These are phyloP conservation scores for Conoideocrella luteorostrata DNA, from an alignment of 2,329 filamentous ascomycete species.

Conservation along the genomic window DNA sequence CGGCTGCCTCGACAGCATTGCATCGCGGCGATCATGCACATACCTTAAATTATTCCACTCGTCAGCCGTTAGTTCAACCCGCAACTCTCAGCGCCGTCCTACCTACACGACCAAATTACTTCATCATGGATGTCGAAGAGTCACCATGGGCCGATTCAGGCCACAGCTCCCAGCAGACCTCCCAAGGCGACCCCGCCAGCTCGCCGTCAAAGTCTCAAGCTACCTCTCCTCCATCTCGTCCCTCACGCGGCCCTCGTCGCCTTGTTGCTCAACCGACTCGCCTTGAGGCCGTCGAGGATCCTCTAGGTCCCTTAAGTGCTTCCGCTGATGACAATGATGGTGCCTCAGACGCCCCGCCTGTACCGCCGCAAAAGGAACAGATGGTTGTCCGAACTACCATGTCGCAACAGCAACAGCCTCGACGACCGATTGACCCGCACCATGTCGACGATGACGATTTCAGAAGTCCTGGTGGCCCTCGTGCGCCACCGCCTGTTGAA, in stretches of 20 bases:
- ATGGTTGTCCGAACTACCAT: slow-evolving; percentile 54
- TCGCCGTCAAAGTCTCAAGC: slow-evolving; percentile 16
- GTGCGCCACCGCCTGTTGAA: slow-evolving; percentile 61
- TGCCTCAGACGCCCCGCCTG: slow-evolving; percentile 53
- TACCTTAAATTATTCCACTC: slow-evolving; percentile 1
- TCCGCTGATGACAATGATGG: slow-evolving; percentile 41
- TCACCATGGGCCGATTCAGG: slow-evolving; percentile 48
- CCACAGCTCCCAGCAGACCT: slow-evolving; percentile 22
- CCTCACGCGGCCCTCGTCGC: slow-evolving; percentile 49
- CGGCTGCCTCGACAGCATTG: slow-evolving; percentile 2
- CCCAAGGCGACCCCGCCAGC: slow-evolving; percentile 24
- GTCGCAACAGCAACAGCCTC: slow-evolving; percentile 35
- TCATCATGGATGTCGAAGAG: slow-evolving; percentile 44
- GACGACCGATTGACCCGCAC: slow-evolving; percentile 50
- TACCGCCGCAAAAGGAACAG: slow-evolving; percentile 61
- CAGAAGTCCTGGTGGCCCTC: slow-evolving; percentile 42
- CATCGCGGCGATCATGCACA: too few relatives aligned
- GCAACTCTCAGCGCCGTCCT: neutral
- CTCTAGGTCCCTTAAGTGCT: slow-evolving; percentile 70
- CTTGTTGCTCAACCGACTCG: slow-evolving; percentile 70
- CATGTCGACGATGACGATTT: slow-evolving; percentile 68
- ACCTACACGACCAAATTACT: slow-evolving; percentile 4
- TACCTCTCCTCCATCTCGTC: slow-evolving; percentile 27
- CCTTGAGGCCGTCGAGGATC: slow-evolving; percentile 71
- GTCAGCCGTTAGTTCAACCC: neutral